Percentiles rank a stretch among this genome's conserved stretches.
phyloP scores from a whole-genome alignment of 768 basidiomycete genomes.

The Lentinula lateritia region DNA sequence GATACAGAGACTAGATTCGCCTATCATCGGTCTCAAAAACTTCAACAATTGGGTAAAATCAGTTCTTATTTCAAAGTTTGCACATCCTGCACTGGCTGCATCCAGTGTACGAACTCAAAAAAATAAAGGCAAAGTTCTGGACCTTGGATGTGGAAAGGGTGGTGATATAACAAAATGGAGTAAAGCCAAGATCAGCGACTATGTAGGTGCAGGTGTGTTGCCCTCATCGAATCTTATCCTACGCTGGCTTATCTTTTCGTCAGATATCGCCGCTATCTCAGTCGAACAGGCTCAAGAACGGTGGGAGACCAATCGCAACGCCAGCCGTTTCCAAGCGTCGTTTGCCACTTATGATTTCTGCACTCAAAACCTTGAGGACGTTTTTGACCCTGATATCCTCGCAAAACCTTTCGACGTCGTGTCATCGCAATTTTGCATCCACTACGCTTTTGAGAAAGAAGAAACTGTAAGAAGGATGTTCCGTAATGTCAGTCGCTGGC shows the following conservation, averaged over 20 bases:
- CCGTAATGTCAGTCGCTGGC: slow-evolving; percentile 75
- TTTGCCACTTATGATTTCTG: slow-evolving; percentile 93
- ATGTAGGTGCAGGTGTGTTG: slow-evolving; percentile 71
- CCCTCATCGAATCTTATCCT: background rate
- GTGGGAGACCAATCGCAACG: slow-evolving; percentile 42
- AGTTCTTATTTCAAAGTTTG: slow-evolving; percentile 89
- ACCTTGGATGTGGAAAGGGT: slow-evolving; percentile 98
- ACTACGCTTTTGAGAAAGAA: slow-evolving; percentile 95
- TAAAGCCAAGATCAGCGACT: slow-evolving; percentile 75
- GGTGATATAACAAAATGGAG: slow-evolving; percentile 96
- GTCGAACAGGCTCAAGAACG: slow-evolving; percentile 82
- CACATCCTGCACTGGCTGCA: slow-evolving; percentile 57
- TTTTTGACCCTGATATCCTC: slow-evolving; percentile 58
- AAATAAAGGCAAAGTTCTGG: slow-evolving; percentile 73
- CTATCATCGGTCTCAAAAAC: slow-evolving; percentile 93
- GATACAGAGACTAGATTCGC: slow-evolving; percentile 77
- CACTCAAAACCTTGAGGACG: slow-evolving; percentile 60
- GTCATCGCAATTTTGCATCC: slow-evolving; percentile 99
- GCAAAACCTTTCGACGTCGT: slow-evolving; percentile 84
- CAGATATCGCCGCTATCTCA: slow-evolving; percentile 88
- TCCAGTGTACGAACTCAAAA: slow-evolving; percentile 20
- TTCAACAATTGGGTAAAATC: slow-evolving; percentile 99
- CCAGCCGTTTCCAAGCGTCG: slow-evolving; percentile 62
- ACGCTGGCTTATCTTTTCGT: slow-evolving; percentile 1
- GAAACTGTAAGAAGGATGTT: slow-evolving; percentile 89